Evolutionary conservation across 78 protist genomes (phyloP), one percentile per base, ranked within the genome.

Genomic region (Dictyostelium citrinum): DNA sequence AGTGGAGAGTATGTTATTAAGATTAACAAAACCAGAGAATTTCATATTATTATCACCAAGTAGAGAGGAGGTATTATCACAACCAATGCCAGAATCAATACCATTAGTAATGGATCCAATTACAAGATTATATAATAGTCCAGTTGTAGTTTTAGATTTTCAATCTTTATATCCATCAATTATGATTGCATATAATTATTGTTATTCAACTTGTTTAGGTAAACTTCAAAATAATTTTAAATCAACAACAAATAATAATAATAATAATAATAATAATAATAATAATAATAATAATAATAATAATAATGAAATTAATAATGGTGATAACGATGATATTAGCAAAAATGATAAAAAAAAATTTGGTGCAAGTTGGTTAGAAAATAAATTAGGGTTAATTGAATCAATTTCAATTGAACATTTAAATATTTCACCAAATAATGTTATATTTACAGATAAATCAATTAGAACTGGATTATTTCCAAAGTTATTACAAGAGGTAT

Each of bases 171-270:
- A 98, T 71, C 99, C 99, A 46, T 97, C 99, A 4, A 77, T 98
- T 22, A 95, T 99, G 84, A 97, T 98, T 76, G 99, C 98, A 20
- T 97, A 98, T 97, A 99, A 99, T 91, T 75, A 95, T 17, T 99
- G 99, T 39, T 96, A 70, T 55, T 91, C 95, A n/a, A 96, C 96
- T 27, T 96, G 93, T 43, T 80, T 91, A 35, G 95, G 94, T 7
- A 91, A 35, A 70, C 60, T 84, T 27, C 14, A 14, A 35, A 24
- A n/a, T 55, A 55, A 55, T 20, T 55, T 55, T 55, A 55, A 20
- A 39, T 39, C 43, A 39, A 68, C 20, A 24, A 31, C 20, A 31
- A n/a, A 58, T 58, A 20, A 17, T 51, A 51, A 51, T 51, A 20
- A 51, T 58, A 58, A 58, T 58, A 17, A 58, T 20, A n/a, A n/a